Conservation (phyloP, 495 filamentous ascomycete genomes). For the Collariella sp. region DNA sequence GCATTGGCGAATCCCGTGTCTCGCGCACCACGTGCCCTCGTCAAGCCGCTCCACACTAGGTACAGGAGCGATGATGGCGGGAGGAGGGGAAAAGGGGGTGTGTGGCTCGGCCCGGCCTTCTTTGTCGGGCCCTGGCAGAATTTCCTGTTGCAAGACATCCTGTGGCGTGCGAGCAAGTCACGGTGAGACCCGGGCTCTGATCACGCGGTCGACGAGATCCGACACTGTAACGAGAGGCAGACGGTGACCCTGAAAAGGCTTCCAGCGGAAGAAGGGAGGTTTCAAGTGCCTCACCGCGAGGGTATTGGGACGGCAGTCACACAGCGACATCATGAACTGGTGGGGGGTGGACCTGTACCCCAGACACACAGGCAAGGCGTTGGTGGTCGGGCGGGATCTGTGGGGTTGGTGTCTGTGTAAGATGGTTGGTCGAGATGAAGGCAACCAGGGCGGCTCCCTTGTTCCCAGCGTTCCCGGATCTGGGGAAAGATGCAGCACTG, state of each 20-base stretch:
- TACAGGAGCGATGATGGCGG: not conserved
- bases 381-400: not conserved
- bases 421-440: not conserved
- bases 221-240: not conserved
- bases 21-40: constrained; percentile 10
- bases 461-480: not conserved
- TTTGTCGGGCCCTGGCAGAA: constrained; percentile 13
- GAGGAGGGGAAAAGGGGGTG: not conserved
- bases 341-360: not conserved
- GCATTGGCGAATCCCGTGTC: constrained; percentile 1
- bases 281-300: not conserved
- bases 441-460: not conserved
- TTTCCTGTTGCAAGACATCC: not conserved
- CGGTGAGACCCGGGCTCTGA: constrained; percentile 8
- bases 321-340: not conserved
- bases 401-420: not conserved
- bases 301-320: not conserved
- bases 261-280: not conserved
- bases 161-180: constrained; percentile 1
- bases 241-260: not conserved
- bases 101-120: constrained; percentile 10
- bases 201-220: constrained; percentile 15
- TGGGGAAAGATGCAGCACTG: constrained; percentile 9
- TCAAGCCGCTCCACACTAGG: not conserved
- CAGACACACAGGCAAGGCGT: not conserved